These are phyloP conservation scores for Malbranchea cinnamomea DNA, from an alignment of 2,329 filamentous ascomycete genomes.

Conservation along the genomic window DNA sequence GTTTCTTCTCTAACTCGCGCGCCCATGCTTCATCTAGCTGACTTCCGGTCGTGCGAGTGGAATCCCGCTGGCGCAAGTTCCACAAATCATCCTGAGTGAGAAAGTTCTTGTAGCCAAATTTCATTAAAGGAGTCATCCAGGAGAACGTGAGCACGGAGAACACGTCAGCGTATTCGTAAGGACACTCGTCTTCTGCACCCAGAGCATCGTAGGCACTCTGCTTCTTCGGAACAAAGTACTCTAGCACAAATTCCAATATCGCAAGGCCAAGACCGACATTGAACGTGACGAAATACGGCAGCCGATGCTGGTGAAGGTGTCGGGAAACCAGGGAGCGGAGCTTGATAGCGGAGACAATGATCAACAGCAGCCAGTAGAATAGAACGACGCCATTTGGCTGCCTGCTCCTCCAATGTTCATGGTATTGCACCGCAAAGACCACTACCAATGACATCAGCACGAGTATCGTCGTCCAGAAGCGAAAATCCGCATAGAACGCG, in stretches of 20 bases:
- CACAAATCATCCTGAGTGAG: constrained; percentile 91
- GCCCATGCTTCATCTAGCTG: constrained; percentile 64
- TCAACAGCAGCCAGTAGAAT: constrained; percentile 81
- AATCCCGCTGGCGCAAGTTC: constrained; percentile 70
- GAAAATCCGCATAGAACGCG: constrained; percentile 67
- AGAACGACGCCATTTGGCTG: constrained; percentile 78
- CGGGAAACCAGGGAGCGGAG: constrained; percentile 73
- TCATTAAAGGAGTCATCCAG: constrained; percentile 99
- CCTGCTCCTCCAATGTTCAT: constrained; percentile 69
- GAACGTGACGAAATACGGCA: constrained; percentile 66
- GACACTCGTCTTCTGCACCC: constrained; percentile 51
- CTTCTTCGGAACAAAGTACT: constrained; percentile 77
- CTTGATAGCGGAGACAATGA: constrained; percentile 67
- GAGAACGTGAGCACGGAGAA: constrained; percentile 90
- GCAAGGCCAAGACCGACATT: constrained; percentile 57
- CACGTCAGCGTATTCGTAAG: constrained; percentile 76
- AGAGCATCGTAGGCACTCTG: constrained; percentile 53
- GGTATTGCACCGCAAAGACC: constrained; percentile 67
- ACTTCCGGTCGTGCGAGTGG: constrained; percentile 56
- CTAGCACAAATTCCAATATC: constrained; percentile 55
- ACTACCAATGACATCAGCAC: constrained; percentile 58
- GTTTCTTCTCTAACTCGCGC: constrained; percentile 54
- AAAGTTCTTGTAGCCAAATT: constrained; percentile 77
- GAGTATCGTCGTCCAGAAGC: constrained; percentile 65
- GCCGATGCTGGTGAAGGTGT: constrained; percentile 48